A percentile compares a stretch with the other conserved stretches of the same genome.
These are phyloP conservation scores for Boletus rufocinnamomeus DNA, from an alignment of 768 basidiomycete species.

Conservation along the genomic window DNA sequence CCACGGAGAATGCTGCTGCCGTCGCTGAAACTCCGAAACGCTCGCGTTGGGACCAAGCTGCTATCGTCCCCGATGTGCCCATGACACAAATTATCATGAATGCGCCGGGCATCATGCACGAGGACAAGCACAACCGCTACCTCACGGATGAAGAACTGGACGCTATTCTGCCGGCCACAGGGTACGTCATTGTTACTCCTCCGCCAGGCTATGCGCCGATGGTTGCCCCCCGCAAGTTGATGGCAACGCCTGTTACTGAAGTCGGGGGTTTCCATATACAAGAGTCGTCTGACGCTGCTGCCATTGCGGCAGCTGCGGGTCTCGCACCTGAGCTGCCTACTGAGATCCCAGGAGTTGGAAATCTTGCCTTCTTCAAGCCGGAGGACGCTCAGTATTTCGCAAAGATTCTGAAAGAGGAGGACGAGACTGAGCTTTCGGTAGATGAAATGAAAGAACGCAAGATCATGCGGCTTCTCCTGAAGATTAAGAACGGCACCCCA, in stretches of 20 bases:
- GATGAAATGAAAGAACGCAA: slow-evolving; percentile 99
- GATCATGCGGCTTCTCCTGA: slow-evolving; percentile 95
- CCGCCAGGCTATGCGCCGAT: slow-evolving; percentile 92
- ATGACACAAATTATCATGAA: slow-evolving; percentile 88
- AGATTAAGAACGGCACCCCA: slow-evolving; percentile 99
- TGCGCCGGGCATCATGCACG: slow-evolving; percentile 77
- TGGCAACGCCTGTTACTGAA: slow-evolving; percentile 54
- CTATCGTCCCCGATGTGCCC: slow-evolving; percentile 65
- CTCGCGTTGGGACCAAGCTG: slow-evolving; percentile 97
- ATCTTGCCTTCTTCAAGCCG: slow-evolving; percentile 95
- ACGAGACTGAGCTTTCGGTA: slow-evolving; percentile 88
- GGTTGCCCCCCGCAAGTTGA: slow-evolving; percentile 61
- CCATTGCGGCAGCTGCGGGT: slow-evolving; percentile 86
- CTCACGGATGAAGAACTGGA: slow-evolving; percentile 96
- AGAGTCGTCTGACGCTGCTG: slow-evolving; percentile 89
- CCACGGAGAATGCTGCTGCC: slow-evolving; percentile 57
- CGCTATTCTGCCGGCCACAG: slow-evolving; percentile 78
- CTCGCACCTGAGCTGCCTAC: slow-evolving; percentile 93
- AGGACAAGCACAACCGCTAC: slow-evolving; percentile 96
- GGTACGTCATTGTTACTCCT: slow-evolving; percentile 91
- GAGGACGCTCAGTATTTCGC: slow-evolving; percentile 99
- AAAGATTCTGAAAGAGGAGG: slow-evolving; percentile 93
- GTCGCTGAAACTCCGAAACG: slow-evolving; percentile 76
- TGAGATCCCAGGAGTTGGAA: slow-evolving; percentile 97
- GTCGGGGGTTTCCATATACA: slow-evolving; percentile 95